These are phyloP conservation scores for Lactarius quietus DNA, from an alignment of 768 basidiomycete species.

Conservation along the genomic window DNA sequence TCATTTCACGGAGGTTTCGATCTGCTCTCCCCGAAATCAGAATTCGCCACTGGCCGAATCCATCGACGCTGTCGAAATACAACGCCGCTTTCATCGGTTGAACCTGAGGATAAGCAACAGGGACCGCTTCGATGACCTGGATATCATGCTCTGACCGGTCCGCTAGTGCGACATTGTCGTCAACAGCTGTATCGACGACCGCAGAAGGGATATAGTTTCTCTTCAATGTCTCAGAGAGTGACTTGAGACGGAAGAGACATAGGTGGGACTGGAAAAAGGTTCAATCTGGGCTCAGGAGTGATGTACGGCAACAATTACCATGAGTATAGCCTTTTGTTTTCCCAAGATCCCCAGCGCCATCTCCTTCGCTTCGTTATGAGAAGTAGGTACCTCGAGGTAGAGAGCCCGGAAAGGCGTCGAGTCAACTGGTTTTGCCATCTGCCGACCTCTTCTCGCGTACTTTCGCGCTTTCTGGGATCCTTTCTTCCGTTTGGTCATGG, in stretches of 20 bases:
- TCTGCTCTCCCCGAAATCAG: constrained; percentile 51
- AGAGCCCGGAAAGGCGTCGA: constrained; percentile 32
- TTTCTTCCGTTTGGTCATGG: constrained; percentile 10
- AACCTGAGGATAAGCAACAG: constrained; percentile 42
- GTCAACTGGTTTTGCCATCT: constrained; percentile 28
- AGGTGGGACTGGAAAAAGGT: constrained; percentile 9
- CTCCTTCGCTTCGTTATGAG: constrained; percentile 24
- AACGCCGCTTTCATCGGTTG: constrained; percentile 60
- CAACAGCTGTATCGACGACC: background rate
- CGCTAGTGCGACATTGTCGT: background rate
- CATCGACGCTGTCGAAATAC: constrained; percentile 54
- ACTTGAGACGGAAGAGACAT: constrained; percentile 6
- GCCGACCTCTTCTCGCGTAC: constrained; percentile 26
- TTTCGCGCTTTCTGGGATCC: constrained; percentile 34
- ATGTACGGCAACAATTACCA: constrained; percentile 24
- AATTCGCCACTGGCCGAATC: constrained; percentile 64
- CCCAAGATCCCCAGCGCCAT: constrained; percentile 26
- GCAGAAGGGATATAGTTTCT: constrained; percentile 12
- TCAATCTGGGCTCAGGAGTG: background rate
- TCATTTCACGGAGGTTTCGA: constrained; percentile 45
- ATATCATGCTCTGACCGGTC: background rate
- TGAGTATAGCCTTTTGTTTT: constrained; percentile 30
- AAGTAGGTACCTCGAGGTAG: constrained; percentile 29
- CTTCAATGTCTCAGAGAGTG: constrained; percentile 3
- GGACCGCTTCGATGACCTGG: constrained; percentile 20